Evolutionary conservation across 176 grass and related monocot genomes (phyloP).

Genomic region (Eleusine indica): DNA sequence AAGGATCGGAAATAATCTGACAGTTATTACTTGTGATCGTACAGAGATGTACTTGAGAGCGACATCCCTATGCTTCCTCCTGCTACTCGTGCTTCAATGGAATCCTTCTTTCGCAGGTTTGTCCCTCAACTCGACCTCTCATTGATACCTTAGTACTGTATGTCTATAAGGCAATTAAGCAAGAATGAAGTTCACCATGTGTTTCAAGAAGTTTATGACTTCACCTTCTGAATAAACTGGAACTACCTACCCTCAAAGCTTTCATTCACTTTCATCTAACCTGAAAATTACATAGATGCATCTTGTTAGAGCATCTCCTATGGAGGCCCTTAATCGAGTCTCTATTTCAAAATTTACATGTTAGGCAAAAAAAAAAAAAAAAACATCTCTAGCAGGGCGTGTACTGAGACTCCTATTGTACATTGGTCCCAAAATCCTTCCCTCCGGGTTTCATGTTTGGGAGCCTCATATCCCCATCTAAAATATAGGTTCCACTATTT

Average conservation of each 20-base stretch:
- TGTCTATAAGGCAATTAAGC: not conserved
- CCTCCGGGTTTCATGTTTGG: too few relatives aligned
- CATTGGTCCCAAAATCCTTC: too few relatives aligned
- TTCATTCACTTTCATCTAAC: not conserved
- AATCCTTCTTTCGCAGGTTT: not conserved
- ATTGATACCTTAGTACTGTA: not conserved
- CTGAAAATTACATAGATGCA: not conserved
- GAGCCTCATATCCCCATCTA: too few relatives aligned
- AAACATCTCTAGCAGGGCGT: too few relatives aligned
- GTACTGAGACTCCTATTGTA: too few relatives aligned
- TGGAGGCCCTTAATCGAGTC: too few relatives aligned
- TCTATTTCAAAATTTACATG: too few relatives aligned
- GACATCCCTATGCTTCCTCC: not conserved
- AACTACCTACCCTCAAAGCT: not conserved
- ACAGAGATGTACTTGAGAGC: not conserved
- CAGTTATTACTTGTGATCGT: too few relatives aligned
- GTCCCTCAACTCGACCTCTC: not conserved
- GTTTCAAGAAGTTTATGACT: not conserved
- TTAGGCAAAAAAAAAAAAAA: too few relatives aligned
- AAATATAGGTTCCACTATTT: too few relatives aligned
- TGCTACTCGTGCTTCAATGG: not conserved
- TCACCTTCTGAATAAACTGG: not conserved
- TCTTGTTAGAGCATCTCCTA: not conserved
- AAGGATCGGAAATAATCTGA: too few relatives aligned
- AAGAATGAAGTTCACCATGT: not conserved